Evolutionary conservation across 1,284 basidiomycete genomes (phyloP), one percentile per base, ranked within the genome.

Genomic region (Sanghuangporus sanghuang): DNA sequence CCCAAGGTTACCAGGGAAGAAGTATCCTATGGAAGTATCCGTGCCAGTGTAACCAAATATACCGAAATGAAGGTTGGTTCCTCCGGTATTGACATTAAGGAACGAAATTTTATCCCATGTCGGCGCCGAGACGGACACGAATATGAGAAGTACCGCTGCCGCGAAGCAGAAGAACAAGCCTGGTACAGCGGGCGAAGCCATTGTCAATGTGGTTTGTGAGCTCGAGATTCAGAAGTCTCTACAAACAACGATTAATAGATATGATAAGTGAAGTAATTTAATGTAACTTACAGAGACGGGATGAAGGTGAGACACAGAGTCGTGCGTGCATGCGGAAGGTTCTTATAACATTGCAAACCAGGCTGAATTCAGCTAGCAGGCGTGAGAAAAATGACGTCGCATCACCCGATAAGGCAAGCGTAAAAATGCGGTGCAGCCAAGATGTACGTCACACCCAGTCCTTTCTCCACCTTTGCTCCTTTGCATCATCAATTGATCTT

Each of bases 11-110:
- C 73, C 56, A 42, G 72, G 65, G 68, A 91, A 86, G 59, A 73
- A 66, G 71, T 87, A 90, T 38, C 89, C 89, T 62, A 90, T 73
- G 66, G 77, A 67, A 8, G 73, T 70, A 50, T 70, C 62, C 18
- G 81, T 83, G n/a, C 86, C 89, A 16, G 86, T 87, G 73, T 79
- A 85, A 2, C 92, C 92, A 71, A 92, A 92, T 32, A 90, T 84
- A 70, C 92, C 92, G 68, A 86, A 93, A 68, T 80, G 81, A 16
- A 81, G 75, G 39, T 70, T 69, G 1, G 64, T 55, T 3, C 69
- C 72, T 6, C 73, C 75, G 6, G 73, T 70, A 3, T 75, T 77
- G 23, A 85, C 83, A 62, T 83, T 75, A 40, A 93, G 81, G 78
- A 92, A 93, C 23, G 81, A 86, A 60, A 93, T 78, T 39, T 72